Base-by-base conservation (phyloP, 179 eudicot species). In the Silene noctiflora region DNA sequence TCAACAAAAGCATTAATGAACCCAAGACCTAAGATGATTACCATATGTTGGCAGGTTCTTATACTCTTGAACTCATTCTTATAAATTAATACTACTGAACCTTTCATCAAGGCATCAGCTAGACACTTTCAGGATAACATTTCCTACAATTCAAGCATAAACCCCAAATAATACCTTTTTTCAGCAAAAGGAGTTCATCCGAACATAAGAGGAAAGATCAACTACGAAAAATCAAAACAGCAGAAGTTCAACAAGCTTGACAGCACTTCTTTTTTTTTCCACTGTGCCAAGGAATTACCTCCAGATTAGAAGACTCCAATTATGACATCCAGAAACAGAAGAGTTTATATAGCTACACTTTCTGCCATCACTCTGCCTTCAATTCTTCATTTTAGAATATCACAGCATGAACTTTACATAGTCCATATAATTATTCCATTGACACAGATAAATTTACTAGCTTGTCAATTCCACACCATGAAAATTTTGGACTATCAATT, bases 301-400 rank as follows among this genome's bases (percentile, higher is more conserved):
- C 21, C 71, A 39, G 16, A 6, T 1, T 19, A 46, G 19, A 46
- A 6, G 13, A 70, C 31, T 48, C 12, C 39, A 51, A 25, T 48
- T 25, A 20, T 70, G 13, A 71, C 74, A 44, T 21, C 59, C 59
- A 71, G 42, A 48, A 51, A 51, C 74, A 71, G 25, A 44, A 48
- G 22, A 53, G 14, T 25, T 39, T 29, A 51, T 71, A 51, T 71
- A 53, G 62, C 62, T 53, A 69, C 60, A 70, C 4, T 4, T 8
- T 71, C 62, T 16, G 9, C 3, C 22, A 71, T 17, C 62, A 53
- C 1, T 25, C n/a, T 42, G 19, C 53, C 42, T 24, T 31, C 63
- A 51, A 58, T 44, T 68, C 27, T 42, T 24, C 31, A 69, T 21
- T 42, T 31, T 8, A 69, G 11, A 20, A 24, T 39, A 19, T 2